Percentiles rank a stretch among this genome's conserved stretches.
These are phyloP conservation scores for Metschnikowia continentalis DNA, from an alignment of 805 yeast species.

Conservation along the genomic window DNA sequence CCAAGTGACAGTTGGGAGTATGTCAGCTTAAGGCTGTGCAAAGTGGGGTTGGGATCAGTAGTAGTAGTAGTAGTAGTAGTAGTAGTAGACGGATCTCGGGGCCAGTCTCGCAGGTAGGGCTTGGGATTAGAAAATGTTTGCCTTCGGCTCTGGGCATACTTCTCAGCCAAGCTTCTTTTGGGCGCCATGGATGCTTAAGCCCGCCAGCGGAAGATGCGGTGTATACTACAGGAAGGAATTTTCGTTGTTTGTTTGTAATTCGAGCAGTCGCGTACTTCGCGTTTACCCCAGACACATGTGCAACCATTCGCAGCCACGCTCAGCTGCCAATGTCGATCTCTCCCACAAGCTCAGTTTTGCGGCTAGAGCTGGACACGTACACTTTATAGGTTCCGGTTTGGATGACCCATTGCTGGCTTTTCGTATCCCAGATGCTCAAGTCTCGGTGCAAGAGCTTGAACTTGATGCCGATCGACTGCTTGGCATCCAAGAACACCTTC, in stretches of 20 bases:
- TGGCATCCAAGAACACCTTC: slow-evolving; percentile 45
- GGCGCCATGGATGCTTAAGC: slow-evolving; percentile 10
- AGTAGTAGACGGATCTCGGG: background rate
- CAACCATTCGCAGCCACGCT: background rate
- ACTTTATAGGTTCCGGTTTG: slow-evolving; percentile 53
- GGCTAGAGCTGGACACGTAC: slow-evolving; percentile 47
- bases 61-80: too few species aligned
- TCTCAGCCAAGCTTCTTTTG: slow-evolving; percentile 14
- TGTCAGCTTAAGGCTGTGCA: background rate
- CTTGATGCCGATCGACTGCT: slow-evolving; percentile 31
- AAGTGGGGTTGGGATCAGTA: background rate
- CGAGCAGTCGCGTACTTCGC: slow-evolving; percentile 5
- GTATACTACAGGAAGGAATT: background rate
- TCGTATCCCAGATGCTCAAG: slow-evolving; percentile 53
- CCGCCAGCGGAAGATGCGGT: background rate
- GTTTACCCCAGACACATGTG: background rate
- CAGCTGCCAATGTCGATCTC: slow-evolving; percentile 37
- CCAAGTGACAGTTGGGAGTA: background rate
- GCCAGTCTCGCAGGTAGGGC: background rate
- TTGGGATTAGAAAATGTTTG: background rate
- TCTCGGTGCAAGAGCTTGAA: slow-evolving; percentile 51
- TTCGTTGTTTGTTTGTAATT: slow-evolving; percentile 1
- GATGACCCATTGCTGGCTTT: slow-evolving; percentile 54
- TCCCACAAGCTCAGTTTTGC: slow-evolving; percentile 45
- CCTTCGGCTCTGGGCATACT: slow-evolving; percentile 11